Evolutionary conservation across 225 moss, liverwort and hornwort genomes (phyloP).

Genomic region (Thuidium tamariscinum): DNA sequence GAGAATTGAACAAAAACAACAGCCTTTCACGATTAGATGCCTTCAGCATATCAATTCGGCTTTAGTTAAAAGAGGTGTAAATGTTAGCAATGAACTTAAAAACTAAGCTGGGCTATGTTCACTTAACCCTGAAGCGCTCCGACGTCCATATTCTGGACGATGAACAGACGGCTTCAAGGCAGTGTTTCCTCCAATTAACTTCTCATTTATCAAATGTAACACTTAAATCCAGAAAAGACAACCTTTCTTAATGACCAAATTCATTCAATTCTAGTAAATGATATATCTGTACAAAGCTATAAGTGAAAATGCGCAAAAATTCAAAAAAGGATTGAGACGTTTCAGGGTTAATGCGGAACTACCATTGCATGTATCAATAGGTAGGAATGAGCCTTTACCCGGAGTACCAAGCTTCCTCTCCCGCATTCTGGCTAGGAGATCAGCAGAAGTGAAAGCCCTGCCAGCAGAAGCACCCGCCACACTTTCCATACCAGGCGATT

Average conservation of each 20-base stretch:
- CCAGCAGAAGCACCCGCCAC: constrained; percentile 62
- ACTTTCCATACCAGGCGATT: constrained; percentile 9
- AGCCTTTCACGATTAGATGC: neutral
- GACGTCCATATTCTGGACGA: too few species aligned
- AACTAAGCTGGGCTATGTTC: neutral
- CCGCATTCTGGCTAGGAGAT: constrained; percentile 66
- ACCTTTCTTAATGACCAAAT: too few species aligned
- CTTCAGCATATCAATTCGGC: neutral
- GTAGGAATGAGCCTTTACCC: constrained; percentile 5
- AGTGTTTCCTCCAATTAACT: too few species aligned
- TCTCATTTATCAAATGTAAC: too few species aligned
- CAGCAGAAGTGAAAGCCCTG: constrained; percentile 61
- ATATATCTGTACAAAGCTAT: too few species aligned
- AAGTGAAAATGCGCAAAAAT: too few species aligned
- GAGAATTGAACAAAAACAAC: neutral
- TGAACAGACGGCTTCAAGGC: too few species aligned
- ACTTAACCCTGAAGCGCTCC: too few species aligned
- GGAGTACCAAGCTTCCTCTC: constrained; percentile 44
- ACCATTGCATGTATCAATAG: neutral
- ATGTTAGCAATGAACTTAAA: neutral
- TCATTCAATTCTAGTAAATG: too few species aligned
- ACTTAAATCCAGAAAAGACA: too few species aligned
- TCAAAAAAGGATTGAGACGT: too few species aligned
- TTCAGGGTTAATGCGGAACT: neutral
- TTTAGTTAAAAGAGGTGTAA: neutral